Base-by-base conservation (phyloP, 306 rosid genomes). In the Cucumis cinereus region DNA sequence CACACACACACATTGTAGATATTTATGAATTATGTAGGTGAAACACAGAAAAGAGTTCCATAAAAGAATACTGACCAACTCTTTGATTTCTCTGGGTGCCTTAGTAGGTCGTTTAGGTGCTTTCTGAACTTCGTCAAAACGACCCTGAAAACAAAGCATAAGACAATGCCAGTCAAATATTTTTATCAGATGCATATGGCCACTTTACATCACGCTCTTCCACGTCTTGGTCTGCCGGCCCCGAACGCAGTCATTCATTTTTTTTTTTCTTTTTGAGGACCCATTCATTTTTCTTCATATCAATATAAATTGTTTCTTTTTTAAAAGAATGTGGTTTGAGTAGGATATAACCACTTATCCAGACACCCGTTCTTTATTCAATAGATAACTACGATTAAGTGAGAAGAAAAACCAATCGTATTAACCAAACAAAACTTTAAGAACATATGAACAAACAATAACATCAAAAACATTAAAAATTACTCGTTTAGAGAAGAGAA, bases 91-190 rank as follows among this genome's bases (percentile, higher is more conserved):
- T 79, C 91, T 86, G 8, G 95, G 91, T 38, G 79, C 92, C 83
- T 84, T 88, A 54, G 92, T 68, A 28, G 93, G 93, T 83, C 87
- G 86, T 47, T 79, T 81, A 52, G 89, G 79, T 78, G 87, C 85
- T 83, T 88, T 92, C 79, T 83, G 89, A 62, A 92, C 91, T 77
- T 92, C 96, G 77, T 92, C 90, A 79, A 86, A 94, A 64, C 17
- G 77, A 24, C 84, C 97, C 99, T 92, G 58, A 74, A 30, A 45
- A 17, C 16, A 59, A 57, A 26, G 58, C 41, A 77, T 47, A 63
- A 17, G 17, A 22, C 3, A 23, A 70, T 7, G 26, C 17, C 12
- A 28, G 63, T 71, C 59, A 72, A 75, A 61, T 26, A 43, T 22
- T 23, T 20, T 43, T 11, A 41, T n/a, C 33, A 68, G 36, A 40